Evolutionary conservation across 2,329 filamentous ascomycete species (phyloP), one percentile per base, ranked within the genome.

Genomic region (Epichloe hybrida): DNA sequence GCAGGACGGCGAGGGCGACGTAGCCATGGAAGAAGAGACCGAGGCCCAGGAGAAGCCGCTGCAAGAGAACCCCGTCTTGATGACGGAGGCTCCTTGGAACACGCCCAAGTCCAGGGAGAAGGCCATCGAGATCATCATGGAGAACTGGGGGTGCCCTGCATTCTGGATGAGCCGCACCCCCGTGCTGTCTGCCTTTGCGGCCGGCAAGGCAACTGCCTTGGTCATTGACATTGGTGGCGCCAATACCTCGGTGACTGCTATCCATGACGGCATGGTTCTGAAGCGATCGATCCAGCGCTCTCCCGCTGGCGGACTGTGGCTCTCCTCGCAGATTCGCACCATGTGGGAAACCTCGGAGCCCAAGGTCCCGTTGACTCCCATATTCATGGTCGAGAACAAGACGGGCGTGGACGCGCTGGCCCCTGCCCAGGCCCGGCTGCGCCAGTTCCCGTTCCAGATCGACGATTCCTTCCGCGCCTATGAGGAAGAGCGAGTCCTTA

Each of bases 1-100:
- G 36, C 74, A 81, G 59, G 80, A 88, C 53, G 76, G 71, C 23
- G 73, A 81, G 53, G 81, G 75, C 36, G 79, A 82, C 54, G 72
- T 81, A 27, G 68, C 73, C 55, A 81, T 83, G 77, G 77, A 76
- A 69, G 77, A 76, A 69, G 66, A 68, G 20, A 65, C 61, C 12
- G 68, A 71, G 54, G 54, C 62, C 40, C 62, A 83, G 59, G 88
- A 94, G 66, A 93, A 89, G 69, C 81, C 87, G 8, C 74, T 98
- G 55, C 80, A 84, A 47, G 93, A 97, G 66, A 93, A 87, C 66
- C 94, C 93, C 8, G 72, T 98, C 53, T 75, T 98, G 53, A 85
- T 98, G 79, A 95, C 88, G 1, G 93, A 98, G 69, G 86, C 90
- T 13, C 86, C 88, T 11, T 97, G 91, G 90, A 97, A 95, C 69